Base-by-base conservation (phyloP, 345 rosid species). In the Aquilaria malaccensis region DNA sequence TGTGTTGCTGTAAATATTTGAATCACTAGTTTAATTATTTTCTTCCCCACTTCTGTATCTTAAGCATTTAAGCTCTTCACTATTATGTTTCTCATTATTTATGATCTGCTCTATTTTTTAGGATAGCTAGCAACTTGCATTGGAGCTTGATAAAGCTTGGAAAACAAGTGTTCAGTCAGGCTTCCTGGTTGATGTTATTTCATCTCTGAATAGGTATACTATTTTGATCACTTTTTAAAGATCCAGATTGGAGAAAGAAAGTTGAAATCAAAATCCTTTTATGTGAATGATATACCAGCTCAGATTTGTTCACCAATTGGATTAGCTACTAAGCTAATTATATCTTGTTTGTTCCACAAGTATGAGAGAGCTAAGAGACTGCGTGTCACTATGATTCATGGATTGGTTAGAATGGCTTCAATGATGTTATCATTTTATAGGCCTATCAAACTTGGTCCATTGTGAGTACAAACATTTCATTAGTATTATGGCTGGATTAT, bases 361-460 rank as follows among this genome's bases (percentile, higher is more conserved):
- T 88, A 88, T 13, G 99, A 88, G 82, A 80, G 66, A 33, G 73
- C 88, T 45, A 83, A 97, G 77, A 79, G 73, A 70, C 72, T 90
- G 13, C 82, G 96, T 73, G 99, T 88, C 13, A 89, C 95, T 33
- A 55, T 85, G 58, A 83, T 94, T 67, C 97, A 94, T 73, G 80
- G 85, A 43, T 79, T 94, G 96, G 95, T 97, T 57, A 90, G 99
- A 71, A 76, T 79, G 87, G 96, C 97, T 54, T 95, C 99, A 59
- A 81, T 86, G 10, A 94, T 94, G 99, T 96, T 93, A 62, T 88
- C 97, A 6, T 83, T 95, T 64, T 94, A 90, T 73, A 90, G 85
- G 78, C 86, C 89, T n/a, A 93, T 94, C 67, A 96, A 97, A 59
- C 96, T 94, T 58, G 97, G 99, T 65, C 97, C 96, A 41, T 72